Percentiles rank a stretch among this genome's conserved stretches.
These are phyloP conservation scores for Eucalyptus microcorys DNA, from an alignment of 345 rosid species.

Conservation along the genomic window DNA sequence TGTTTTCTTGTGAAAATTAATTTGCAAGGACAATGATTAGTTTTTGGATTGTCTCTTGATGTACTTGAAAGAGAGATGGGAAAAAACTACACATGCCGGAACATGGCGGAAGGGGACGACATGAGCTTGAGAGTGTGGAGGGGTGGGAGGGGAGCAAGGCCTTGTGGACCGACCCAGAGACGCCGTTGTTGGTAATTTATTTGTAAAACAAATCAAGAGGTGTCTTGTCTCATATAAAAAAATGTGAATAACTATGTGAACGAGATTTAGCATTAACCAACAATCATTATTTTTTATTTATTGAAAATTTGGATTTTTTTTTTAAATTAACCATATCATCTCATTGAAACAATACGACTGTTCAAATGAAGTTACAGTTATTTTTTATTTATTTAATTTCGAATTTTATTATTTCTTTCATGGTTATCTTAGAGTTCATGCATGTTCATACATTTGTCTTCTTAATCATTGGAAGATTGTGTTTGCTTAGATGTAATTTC, in stretches of 20 bases:
- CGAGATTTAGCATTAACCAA: accelerated
- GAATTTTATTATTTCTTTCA: too few species aligned
- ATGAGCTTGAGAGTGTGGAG: too few species aligned
- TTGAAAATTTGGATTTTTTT: accelerated
- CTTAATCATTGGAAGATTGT: too few species aligned
- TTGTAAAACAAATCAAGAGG: too few species aligned
- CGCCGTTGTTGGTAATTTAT: accelerated
- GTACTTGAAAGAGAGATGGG: not conserved
- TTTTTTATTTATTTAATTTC: too few species aligned
- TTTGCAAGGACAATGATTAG: not conserved
- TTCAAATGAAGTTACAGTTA: accelerated
- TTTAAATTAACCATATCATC: too few species aligned
- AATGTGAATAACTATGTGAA: accelerated
- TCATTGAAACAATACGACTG: accelerated
- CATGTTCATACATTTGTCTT: accelerated
- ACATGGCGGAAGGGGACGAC: accelerated
- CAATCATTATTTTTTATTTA: too few species aligned
- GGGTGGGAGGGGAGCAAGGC: too few species aligned
- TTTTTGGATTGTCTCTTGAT: accelerated
- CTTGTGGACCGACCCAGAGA: accelerated
- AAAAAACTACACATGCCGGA: accelerated
- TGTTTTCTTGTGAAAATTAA: accelerated
- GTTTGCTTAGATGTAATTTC: accelerated
- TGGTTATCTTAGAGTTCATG: accelerated
- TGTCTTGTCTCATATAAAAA: not conserved